Conservation (phyloP, 2,329 filamentous ascomycete genomes). For the Clathrospora elynae region DNA sequence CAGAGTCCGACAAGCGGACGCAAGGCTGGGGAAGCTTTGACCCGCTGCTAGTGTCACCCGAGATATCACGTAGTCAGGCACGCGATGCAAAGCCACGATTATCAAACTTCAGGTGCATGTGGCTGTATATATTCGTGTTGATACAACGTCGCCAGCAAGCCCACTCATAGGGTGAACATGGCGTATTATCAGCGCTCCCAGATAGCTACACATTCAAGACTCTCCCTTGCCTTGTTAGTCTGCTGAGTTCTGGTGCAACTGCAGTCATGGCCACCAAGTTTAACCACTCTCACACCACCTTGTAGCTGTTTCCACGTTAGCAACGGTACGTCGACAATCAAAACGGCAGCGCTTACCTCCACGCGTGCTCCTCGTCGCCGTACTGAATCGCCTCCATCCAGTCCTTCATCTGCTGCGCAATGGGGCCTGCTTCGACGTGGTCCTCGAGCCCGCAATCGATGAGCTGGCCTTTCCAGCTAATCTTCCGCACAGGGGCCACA, state of each 20-base stretch:
- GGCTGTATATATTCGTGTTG: too few species aligned
- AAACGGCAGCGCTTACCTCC: conserved; percentile 67
- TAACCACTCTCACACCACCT: conserved; percentile 26
- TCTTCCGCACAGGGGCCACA: conserved; percentile 85
- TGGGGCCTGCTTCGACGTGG: conserved; percentile 82
- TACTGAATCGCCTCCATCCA: conserved; percentile 98
- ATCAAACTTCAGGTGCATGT: too few species aligned
- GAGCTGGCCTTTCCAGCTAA: conserved; percentile 82
- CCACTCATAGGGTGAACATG: too few species aligned
- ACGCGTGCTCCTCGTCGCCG: conserved; percentile 81
- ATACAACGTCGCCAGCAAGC: too few species aligned
- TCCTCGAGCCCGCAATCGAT: conserved; percentile 83
- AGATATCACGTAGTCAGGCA: conserved; percentile 22
- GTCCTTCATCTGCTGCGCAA: conserved; percentile 85
- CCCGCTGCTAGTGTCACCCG: conserved; percentile 6
- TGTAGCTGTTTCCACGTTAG: conserved; percentile 39
- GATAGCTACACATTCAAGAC: not conserved
- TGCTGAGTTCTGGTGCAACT: not conserved
- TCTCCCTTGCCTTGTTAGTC: not conserved
- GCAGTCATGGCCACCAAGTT: not conserved
- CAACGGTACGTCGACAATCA: not conserved
- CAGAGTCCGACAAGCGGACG: not conserved
- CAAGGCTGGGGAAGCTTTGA: conserved; percentile 21
- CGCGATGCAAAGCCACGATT: conserved; percentile 7
- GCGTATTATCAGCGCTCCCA: not conserved